These are phyloP conservation scores for Babesia bigemina DNA, from an alignment of 169 alveolate genomes.

Conservation along the genomic window DNA sequence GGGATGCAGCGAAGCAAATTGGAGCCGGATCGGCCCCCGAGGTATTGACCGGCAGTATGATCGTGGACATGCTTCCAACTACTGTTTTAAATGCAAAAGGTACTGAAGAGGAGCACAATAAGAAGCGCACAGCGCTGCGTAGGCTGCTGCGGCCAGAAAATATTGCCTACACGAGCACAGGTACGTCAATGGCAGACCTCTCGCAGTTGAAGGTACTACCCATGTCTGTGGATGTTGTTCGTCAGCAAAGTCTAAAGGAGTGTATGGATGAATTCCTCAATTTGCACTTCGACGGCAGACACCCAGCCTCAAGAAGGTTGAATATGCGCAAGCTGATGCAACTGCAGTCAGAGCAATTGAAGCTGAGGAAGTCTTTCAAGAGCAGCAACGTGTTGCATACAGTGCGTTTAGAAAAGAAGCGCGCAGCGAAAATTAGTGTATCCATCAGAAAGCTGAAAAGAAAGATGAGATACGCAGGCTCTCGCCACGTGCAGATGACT, in stretches of 20 bases:
- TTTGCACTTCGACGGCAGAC: slow-evolving; percentile 42
- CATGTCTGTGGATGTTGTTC: slow-evolving; percentile 43
- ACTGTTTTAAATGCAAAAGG: not conserved
- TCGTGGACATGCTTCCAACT: slow-evolving; percentile 11
- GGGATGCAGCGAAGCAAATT: not conserved
- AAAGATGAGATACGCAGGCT: slow-evolving; percentile 62
- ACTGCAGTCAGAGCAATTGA: slow-evolving; percentile 1
- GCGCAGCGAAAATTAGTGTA: not conserved
- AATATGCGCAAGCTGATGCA: slow-evolving; percentile 32
- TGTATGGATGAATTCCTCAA: slow-evolving; percentile 26
- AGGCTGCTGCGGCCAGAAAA: slow-evolving; percentile 1
- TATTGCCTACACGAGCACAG: not conserved
- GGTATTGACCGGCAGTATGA: slow-evolving; percentile 23
- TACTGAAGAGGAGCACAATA: not conserved
- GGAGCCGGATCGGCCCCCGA: not conserved
- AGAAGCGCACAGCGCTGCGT: not conserved
- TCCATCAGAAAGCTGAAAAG: slow-evolving; percentile 43
- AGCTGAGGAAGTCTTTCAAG: slow-evolving; percentile 12
- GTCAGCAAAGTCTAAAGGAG: slow-evolving; percentile 31
- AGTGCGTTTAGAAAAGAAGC: slow-evolving; percentile 31
- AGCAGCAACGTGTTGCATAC: slow-evolving; percentile 3
- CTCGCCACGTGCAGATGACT: slow-evolving; percentile 49
- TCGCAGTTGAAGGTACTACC: slow-evolving; percentile 34
- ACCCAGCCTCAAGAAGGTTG: slow-evolving; percentile 57
- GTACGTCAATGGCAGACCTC: slow-evolving; percentile 2